A percentile compares a stretch with the other conserved stretches of the same genome.
Conservation (phyloP, 495 filamentous ascomycete genomes). For the Penicillium paxilli region DNA sequence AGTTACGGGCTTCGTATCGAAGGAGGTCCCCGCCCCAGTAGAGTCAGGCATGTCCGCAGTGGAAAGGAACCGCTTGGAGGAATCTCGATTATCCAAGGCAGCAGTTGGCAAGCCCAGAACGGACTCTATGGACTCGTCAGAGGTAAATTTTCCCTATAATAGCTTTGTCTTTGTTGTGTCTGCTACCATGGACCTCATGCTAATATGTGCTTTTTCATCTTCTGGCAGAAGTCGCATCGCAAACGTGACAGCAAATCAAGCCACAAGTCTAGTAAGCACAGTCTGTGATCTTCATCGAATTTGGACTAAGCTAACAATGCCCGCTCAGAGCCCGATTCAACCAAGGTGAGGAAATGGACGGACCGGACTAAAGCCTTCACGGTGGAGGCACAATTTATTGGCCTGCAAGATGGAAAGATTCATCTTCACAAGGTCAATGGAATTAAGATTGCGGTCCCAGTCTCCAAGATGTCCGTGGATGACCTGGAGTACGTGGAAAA, state of each 20-base stretch:
- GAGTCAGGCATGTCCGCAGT: constrained; percentile 71
- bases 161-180: not conserved
- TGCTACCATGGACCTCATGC: not conserved
- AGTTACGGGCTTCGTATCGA: constrained; percentile 61
- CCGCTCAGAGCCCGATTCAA: constrained; percentile 73
- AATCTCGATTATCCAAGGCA: constrained; percentile 75
- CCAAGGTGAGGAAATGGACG: constrained; percentile 87
- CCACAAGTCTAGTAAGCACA: constrained; percentile 64
- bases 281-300: not conserved
- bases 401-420: constrained; percentile 87
- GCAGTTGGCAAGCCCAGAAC: constrained; percentile 61
- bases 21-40: constrained; percentile 48
- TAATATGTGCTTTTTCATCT: constrained; percentile 31
- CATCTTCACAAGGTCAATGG: constrained; percentile 97
- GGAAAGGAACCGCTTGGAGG: constrained; percentile 82
- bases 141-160: constrained; percentile 57
- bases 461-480: constrained; percentile 90
- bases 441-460: constrained; percentile 95
- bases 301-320: not conserved
- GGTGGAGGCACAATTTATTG: constrained; percentile 96
- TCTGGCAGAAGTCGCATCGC: constrained; percentile 59
- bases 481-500: constrained; percentile 94
- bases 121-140: constrained; percentile 58
- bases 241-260: constrained; percentile 66
- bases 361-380: constrained; percentile 94